Evolutionary conservation across 208 protist species (phyloP).

Genomic region (Vickermania spadyakhi): DNA sequence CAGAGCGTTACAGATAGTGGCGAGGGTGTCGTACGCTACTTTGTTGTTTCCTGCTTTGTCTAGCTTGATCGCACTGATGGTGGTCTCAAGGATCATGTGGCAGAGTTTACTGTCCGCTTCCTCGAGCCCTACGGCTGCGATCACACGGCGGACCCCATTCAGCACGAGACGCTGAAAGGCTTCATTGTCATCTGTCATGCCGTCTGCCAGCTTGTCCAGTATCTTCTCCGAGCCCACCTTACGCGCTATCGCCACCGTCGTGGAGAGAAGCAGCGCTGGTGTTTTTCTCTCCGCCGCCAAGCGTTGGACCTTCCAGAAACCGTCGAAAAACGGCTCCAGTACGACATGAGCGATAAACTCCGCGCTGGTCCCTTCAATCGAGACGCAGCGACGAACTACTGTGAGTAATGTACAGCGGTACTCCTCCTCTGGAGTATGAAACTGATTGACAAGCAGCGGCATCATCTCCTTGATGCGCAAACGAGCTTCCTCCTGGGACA

Average conservation of each 20-base stretch:
- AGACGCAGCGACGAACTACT: conserved; percentile 97
- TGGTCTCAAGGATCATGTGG: conserved; percentile 94
- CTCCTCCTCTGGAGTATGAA: conserved; percentile 95
- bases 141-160: conserved; percentile 86
- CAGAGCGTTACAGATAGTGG: conserved; percentile 92
- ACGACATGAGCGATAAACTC: conserved; percentile 91
- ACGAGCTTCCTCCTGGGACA: conserved; percentile 95
- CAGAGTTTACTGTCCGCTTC: conserved; percentile 92
- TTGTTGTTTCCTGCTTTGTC: conserved; percentile 90
- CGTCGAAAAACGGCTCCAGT: conserved; percentile 84
- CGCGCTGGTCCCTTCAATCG: conserved; percentile 94
- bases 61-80: conserved; percentile 95
- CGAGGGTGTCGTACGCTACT: conserved; percentile 88
- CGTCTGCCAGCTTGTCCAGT: conserved; percentile 88
- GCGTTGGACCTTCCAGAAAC: conserved; percentile 94
- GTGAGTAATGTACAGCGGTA: conserved; percentile 99
- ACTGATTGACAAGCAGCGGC: conserved; percentile 90
- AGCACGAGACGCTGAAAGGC: conserved; percentile 95
- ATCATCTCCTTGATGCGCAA: conserved; percentile 97
- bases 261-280: conserved; percentile 89
- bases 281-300: conserved; percentile 95
- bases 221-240: conserved; percentile 94
- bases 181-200: conserved; percentile 98
- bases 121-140: conserved; percentile 58
- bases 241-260: conserved; percentile 94